Percentiles rank a stretch among this genome's conserved stretches.
Conservation (phyloP, 176 grass and related monocot genomes). For the Eragrostis curvula region DNA sequence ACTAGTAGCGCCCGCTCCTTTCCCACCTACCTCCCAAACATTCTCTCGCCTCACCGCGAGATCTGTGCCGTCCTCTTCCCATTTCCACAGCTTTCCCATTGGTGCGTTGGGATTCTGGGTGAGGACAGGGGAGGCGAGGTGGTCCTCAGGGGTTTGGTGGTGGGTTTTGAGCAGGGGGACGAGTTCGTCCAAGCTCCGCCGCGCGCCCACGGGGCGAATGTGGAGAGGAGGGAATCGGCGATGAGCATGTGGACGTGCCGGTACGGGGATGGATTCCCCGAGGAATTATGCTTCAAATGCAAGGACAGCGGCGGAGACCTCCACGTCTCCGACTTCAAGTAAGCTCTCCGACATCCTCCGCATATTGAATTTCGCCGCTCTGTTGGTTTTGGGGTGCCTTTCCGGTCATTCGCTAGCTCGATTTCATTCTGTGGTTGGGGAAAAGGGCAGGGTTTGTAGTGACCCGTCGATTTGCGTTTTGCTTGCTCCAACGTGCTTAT, state of each 20-base stretch:
- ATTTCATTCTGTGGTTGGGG: neutral
- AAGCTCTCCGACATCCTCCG: too few relatives aligned
- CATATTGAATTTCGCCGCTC: neutral
- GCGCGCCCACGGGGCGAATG: slow-evolving; percentile 18
- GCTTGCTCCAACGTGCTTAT: neutral
- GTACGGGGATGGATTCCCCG: too few relatives aligned
- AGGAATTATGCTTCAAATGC: slow-evolving; percentile 76
- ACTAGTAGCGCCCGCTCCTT: neutral
- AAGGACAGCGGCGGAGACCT: slow-evolving; percentile 71
- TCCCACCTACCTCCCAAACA: neutral
- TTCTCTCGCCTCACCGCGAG: neutral
- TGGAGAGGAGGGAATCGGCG: slow-evolving; percentile 7
- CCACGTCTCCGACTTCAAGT: slow-evolving; percentile 52
- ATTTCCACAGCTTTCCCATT: neutral
- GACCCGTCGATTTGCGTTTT: neutral
- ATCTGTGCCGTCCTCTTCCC: neutral
- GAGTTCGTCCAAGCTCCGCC: neutral
- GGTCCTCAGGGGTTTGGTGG: neutral
- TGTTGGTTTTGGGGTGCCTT: neutral
- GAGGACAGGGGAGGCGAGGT: neutral
- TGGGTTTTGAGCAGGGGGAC: neutral
- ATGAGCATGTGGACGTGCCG: neutral
- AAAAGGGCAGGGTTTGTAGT: neutral
- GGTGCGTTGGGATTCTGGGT: neutral
- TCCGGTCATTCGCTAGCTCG: neutral